These are phyloP conservation scores for Aureobasidium sp. DNA, from an alignment of 2,329 filamentous ascomycete genomes.

Conservation along the genomic window DNA sequence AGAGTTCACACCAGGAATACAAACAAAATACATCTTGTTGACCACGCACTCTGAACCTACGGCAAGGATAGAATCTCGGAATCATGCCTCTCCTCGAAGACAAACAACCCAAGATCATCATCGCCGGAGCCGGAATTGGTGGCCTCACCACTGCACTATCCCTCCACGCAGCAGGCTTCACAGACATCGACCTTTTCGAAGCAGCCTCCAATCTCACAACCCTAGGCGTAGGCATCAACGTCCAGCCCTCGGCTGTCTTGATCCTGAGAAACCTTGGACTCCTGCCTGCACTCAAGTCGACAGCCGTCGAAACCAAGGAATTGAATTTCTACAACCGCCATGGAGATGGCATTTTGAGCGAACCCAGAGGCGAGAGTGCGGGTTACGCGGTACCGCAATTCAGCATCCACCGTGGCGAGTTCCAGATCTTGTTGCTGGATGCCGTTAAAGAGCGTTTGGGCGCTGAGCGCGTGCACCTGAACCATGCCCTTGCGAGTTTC, in stretches of 20 bases:
- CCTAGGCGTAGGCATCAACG: constrained; percentile 39
- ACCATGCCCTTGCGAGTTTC: constrained; percentile 31
- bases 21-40: not conserved
- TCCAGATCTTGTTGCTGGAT: constrained; percentile 37
- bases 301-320: constrained; percentile 35
- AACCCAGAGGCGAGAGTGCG: constrained; percentile 33
- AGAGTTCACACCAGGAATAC: not conserved
- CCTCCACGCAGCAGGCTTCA: constrained; percentile 44
- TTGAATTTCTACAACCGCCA: constrained; percentile 38
- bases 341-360: constrained; percentile 35
- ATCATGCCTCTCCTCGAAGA: constrained; percentile 12
- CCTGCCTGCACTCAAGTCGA: constrained; percentile 31
- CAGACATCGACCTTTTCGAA: constrained; percentile 37
- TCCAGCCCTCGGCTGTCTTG: constrained; percentile 38
- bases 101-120: constrained; percentile 28
- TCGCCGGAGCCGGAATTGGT: constrained; percentile 41
- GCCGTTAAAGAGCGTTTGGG: constrained; percentile 35
- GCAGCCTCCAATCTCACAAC: constrained; percentile 33
- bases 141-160: constrained; percentile 49
- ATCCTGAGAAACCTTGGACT: constrained; percentile 37
- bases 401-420: constrained; percentile 37
- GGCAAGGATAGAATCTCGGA: not conserved
- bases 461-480: constrained; percentile 30
- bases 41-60: not conserved
- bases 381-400: constrained; percentile 38